Percentiles rank a stretch among this genome's conserved stretches.
These are phyloP conservation scores for Millerago galiae DNA, from an alignment of 805 yeast genomes.

Conservation along the genomic window DNA sequence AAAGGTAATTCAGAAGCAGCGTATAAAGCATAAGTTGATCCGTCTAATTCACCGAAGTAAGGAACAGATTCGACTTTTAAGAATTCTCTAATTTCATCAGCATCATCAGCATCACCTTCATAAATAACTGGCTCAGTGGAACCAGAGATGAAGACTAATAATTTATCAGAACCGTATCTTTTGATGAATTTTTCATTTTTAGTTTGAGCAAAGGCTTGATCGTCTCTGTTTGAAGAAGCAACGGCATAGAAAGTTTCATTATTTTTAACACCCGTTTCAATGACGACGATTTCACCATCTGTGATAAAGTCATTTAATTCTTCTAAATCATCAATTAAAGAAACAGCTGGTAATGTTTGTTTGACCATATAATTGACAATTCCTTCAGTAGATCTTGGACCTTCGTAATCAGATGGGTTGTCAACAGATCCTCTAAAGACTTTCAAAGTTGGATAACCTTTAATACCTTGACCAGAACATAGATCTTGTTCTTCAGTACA, in stretches of 20 bases:
- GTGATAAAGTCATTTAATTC: slow-evolving; percentile 45
- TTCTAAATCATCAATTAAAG: slow-evolving; percentile 38
- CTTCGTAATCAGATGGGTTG: slow-evolving; percentile 61
- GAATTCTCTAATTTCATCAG: slow-evolving; percentile 25
- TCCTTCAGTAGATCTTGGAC: slow-evolving; percentile 77
- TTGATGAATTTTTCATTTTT: slow-evolving; percentile 28
- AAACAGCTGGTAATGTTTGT: slow-evolving; percentile 74
- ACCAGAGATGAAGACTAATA: slow-evolving; percentile 27
- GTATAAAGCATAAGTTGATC: slow-evolving; percentile 70
- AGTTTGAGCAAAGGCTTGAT: slow-evolving; percentile 52
- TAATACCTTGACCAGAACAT: slow-evolving; percentile 60
- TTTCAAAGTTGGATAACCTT: slow-evolving; percentile 83
- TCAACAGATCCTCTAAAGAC: slow-evolving; percentile 48
- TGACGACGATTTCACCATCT: slow-evolving; percentile 40
- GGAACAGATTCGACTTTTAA: slow-evolving; percentile 62
- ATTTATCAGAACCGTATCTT: slow-evolving; percentile 28
- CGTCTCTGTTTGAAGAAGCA: slow-evolving; percentile 63
- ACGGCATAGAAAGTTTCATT: slow-evolving; percentile 54
- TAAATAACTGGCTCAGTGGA: slow-evolving; percentile 26
- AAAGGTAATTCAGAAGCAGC: slow-evolving; percentile 69
- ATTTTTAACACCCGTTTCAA: slow-evolving; percentile 44
- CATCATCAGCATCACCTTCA: slow-evolving; percentile 21
- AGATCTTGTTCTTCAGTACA: slow-evolving; percentile 74
- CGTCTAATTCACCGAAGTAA: slow-evolving; percentile 79
- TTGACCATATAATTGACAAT: slow-evolving; percentile 75